Percentiles rank a stretch among this genome's conserved stretches.
Conservation (phyloP, 495 filamentous ascomycete species). For the Podospora pseudopauciseta region DNA sequence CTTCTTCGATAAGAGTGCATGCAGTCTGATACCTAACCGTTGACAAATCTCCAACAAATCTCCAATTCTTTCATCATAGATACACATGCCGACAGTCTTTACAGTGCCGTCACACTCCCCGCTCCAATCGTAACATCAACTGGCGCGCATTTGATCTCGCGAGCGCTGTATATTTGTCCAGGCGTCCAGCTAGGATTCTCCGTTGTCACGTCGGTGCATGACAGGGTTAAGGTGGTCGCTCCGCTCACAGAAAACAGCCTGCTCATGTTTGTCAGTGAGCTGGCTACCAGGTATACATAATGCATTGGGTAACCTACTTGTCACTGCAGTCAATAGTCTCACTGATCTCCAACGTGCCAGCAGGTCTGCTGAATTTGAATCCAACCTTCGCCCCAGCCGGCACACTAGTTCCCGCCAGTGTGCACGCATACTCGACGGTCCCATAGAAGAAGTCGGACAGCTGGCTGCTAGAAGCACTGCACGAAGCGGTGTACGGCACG, state of each 20-base stretch:
- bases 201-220: constrained; percentile 36
- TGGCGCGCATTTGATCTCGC: constrained; percentile 34
- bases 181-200: constrained; percentile 40
- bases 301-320: constrained; percentile 6
- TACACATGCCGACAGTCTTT: neutral
- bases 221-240: constrained; percentile 30
- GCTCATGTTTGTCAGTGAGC: constrained; percentile 23
- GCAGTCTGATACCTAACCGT: neutral
- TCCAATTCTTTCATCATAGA: too few species aligned
- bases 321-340: constrained; percentile 31
- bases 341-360: constrained; percentile 34
- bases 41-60: too few species aligned
- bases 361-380: constrained; percentile 36
- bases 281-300: too few species aligned
- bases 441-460: constrained; percentile 44
- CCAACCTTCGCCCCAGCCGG: constrained; percentile 14
- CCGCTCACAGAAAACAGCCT: constrained; percentile 31
- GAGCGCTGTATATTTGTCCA: constrained; percentile 38
- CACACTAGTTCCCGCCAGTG: constrained; percentile 6
- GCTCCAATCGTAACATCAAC: constrained; percentile 16
- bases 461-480: constrained; percentile 38
- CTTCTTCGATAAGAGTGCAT: neutral
- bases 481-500: constrained; percentile 27
- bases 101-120: neutral
- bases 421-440: constrained; percentile 35